Base-by-base conservation (phyloP, 2,329 filamentous ascomycete species). In the Aspergillus novofumigatus region DNA sequence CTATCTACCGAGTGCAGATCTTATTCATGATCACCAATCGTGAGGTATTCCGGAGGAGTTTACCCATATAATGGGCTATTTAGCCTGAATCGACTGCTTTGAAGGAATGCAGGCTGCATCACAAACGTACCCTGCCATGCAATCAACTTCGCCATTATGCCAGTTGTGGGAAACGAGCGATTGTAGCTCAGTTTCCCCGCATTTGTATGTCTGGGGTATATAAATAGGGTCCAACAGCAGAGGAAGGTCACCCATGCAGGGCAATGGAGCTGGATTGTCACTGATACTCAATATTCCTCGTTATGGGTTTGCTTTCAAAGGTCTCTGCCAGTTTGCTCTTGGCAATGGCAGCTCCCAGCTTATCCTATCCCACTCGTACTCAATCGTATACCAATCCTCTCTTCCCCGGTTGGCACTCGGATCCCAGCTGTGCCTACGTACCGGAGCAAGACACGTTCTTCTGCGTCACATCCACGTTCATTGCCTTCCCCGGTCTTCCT, bases 401-500 rank as follows among this genome's bases (percentile, higher is more conserved):
- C 26, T 61, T 81, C 1, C 75, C 78, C 1, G 78, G 78, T 7
- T 81, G 75, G 57, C 73, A 79, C 56, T 75, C 78, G 0, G 78
- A 81, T 59, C 78, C 78, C 0, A 77, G 71, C 52, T 80, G 78
- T 54, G 72, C 77, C 17, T 74, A 74, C 45, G 77, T 80, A 3
- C 3, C 59, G 7, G 59, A 62, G 23, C 62, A 70, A 20, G 61
- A 73, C 17, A 78, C 76, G 0, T 77, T 76, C 59, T 80, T 79
- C 65, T 80, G 78, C 57, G 75, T 74, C 0, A 71, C 73, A 0
- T 79, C 77, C 1, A 76, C 72, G 6, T 80, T 81, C 64, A 67
- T 74, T 47, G 72, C 71, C 3, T 79, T 78, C 49, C 78, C 78
- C 0, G 78, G 77, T 0, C 69, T 79, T 1, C 78, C 78, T 0